Evolutionary conservation across 2,329 filamentous ascomycete genomes (phyloP), one percentile per base, ranked within the genome.

Genomic region (Neofusicoccum kwambonambiense): DNA sequence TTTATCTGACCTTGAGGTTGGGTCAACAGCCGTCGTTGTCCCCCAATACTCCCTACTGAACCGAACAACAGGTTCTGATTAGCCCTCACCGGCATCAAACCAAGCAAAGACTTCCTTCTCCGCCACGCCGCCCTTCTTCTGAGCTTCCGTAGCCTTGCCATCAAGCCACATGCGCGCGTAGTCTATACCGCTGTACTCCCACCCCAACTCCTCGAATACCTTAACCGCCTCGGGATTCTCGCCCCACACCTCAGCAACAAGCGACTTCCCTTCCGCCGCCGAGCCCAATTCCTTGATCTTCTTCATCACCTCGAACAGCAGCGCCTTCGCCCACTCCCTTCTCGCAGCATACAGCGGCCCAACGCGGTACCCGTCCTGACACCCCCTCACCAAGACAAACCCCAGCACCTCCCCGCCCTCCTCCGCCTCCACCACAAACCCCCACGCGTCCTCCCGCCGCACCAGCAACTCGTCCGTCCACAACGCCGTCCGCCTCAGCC

Each of bases 131-230:
- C 72, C 75, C 31, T 71, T 63, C 42, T 66, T 62, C 65, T 78
- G 76, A 61, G 73, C 74, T 5, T 65, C 61, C 7, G 76, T 72
- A 11, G 73, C 72, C 22, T 69, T 69, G 0, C 71, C 74, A 51
- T 73, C 62, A 11, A 74, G 57, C 77, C 77, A 78, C 77, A 79
- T 79, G 19, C 77, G 72, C 68, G 76, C 69, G 67, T 75, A 78
- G 39, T 75, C 70, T 6, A 77, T 45, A 5, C 71, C 73, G 12
- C 65, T 66, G 37, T 65, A 67, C 22, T 64, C 60, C 73, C 74
- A 79, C 6, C 75, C 76, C 7, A 75, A 54, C 3, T 73, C 68
- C 47, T 76, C 70, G 62, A 79, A 77, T 9, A 77, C 62, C 41
- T 67, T 69, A 39, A 67, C 64, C 0, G 71, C 75, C 1, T 69